Percentiles rank a stretch among this genome's conserved stretches.
Conservation (phyloP, 1,284 basidiomycete species). For the Bondarzewia mesenterica region DNA sequence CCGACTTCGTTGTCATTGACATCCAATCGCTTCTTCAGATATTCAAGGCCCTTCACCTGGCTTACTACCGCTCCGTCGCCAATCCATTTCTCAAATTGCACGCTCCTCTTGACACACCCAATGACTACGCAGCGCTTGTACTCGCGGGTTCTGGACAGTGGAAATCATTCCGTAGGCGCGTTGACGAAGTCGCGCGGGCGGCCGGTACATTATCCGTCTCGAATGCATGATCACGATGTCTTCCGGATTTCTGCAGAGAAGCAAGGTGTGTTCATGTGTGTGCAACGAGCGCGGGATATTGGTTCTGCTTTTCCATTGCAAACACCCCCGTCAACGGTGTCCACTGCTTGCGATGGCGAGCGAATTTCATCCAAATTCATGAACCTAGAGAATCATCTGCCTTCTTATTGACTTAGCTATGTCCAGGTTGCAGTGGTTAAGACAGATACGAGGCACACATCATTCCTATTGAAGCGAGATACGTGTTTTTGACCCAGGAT, state of each 20-base stretch:
- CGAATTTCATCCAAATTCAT: slow-evolving; percentile 1
- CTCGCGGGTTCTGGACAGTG: slow-evolving; percentile 57
- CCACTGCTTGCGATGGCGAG: slow-evolving; percentile 6
- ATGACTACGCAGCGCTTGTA: slow-evolving; percentile 47
- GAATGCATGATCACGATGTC: slow-evolving; percentile 6
- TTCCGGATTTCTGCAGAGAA: background rate
- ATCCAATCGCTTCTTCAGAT: slow-evolving; percentile 33
- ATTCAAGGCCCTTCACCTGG: slow-evolving; percentile 76
- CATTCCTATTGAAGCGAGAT: no score
- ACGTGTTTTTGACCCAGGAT: no score
- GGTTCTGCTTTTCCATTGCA: slow-evolving; percentile 5
- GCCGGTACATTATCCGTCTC: slow-evolving; percentile 31
- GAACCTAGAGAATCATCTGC: slow-evolving; percentile 49
- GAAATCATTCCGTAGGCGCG: slow-evolving; percentile 55
- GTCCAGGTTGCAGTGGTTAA: slow-evolving; percentile 52
- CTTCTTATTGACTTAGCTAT: slow-evolving; percentile 75
- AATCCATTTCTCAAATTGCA: slow-evolving; percentile 72
- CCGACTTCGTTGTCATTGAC: background rate
- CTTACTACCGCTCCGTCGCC: slow-evolving; percentile 67
- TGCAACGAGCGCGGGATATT: background rate
- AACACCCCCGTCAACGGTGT: background rate
- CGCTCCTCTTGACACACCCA: slow-evolving; percentile 33
- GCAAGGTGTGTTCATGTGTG: background rate
- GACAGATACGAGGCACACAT: slow-evolving; percentile 89
- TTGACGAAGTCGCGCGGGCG: slow-evolving; percentile 63